A percentile compares a stretch with the other conserved stretches of the same genome.
phyloP scores from a whole-genome alignment of 495 filamentous ascomycete genomes.

The Aspergillus haitiensis region DNA sequence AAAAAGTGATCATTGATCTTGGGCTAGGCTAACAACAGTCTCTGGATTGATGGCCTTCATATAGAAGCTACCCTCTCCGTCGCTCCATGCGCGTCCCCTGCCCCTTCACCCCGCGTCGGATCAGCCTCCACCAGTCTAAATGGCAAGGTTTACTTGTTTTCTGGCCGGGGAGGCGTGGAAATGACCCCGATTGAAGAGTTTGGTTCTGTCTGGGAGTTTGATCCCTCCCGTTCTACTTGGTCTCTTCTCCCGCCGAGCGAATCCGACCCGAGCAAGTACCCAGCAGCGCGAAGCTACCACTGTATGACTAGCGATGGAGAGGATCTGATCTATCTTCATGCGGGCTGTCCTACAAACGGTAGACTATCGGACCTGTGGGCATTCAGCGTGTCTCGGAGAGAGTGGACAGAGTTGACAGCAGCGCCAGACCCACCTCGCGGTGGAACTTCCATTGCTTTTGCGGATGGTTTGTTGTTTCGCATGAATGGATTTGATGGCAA shows the following conservation, averaged over 20 bases:
- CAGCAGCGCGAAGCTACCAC: conserved; percentile 52
- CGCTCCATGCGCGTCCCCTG: not conserved
- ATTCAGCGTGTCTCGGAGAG: conserved; percentile 57
- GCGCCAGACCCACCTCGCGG: conserved; percentile 62
- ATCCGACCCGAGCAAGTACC: conserved; percentile 19
- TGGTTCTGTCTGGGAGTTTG: conserved; percentile 51
- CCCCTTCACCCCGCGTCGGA: conserved; percentile 51
- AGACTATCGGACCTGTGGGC: conserved; percentile 69
- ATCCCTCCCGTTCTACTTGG: conserved; percentile 25
- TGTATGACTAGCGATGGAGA: conserved; percentile 48
- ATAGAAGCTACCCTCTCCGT: conserved; percentile 8
- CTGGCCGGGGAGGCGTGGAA: conserved; percentile 53
- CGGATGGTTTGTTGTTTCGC: conserved; percentile 59
- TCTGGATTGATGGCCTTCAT: not conserved
- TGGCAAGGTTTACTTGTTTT: conserved; percentile 55
- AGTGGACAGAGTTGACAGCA: conserved; percentile 62
- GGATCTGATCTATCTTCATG: conserved; percentile 65
- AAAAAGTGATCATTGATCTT: not conserved
- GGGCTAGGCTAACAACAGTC: not conserved
- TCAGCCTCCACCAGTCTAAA: conserved; percentile 44
- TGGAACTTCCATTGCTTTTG: conserved; percentile 61
- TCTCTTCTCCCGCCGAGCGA: conserved; percentile 6
- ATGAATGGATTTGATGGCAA: conserved; percentile 74
- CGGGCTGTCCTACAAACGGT: conserved; percentile 61
- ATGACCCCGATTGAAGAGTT: conserved; percentile 56